These are phyloP conservation scores for Leucosporidium creatinivorum DNA, from an alignment of 768 basidiomycete species.

Conservation along the genomic window DNA sequence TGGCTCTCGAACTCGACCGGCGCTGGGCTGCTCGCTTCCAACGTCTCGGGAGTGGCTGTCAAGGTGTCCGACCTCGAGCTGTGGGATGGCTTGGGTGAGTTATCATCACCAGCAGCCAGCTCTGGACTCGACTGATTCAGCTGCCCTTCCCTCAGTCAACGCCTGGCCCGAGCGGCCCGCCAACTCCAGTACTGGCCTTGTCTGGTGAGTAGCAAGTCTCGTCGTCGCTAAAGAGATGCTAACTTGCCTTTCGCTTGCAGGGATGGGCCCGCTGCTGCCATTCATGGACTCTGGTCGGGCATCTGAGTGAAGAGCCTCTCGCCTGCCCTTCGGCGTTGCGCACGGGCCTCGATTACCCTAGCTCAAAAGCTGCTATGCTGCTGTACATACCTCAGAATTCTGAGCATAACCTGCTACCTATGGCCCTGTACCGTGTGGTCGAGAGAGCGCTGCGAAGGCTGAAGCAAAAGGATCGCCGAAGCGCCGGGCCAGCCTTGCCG, in stretches of 20 bases:
- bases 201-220: constrained; percentile 11
- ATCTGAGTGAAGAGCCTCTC: background rate
- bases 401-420: too few species aligned
- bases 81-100: constrained; percentile 31
- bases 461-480: too few species aligned
- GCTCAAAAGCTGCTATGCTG: too few species aligned
- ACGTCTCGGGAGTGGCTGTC: constrained; percentile 7
- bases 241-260: too few species aligned
- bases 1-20: constrained; percentile 33
- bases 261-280: background rate
- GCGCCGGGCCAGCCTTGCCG: too few species aligned
- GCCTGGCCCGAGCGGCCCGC: constrained; percentile 30
- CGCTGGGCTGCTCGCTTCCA: constrained; percentile 25
- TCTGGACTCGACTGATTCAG: background rate
- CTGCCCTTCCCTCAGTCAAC: constrained; percentile 13
- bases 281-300: background rate
- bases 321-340: too few species aligned
- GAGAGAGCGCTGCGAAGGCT: too few species aligned
- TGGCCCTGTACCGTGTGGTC: too few species aligned
- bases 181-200: constrained; percentile 26
- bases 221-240: background rate
- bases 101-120: too few species aligned
- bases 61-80: constrained; percentile 23
- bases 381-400: too few species aligned
- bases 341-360: too few species aligned